Evolutionary conservation across 2,329 filamentous ascomycete genomes (phyloP), one percentile per base, ranked within the genome.

Genomic region (Drechslerella dactyloides): DNA sequence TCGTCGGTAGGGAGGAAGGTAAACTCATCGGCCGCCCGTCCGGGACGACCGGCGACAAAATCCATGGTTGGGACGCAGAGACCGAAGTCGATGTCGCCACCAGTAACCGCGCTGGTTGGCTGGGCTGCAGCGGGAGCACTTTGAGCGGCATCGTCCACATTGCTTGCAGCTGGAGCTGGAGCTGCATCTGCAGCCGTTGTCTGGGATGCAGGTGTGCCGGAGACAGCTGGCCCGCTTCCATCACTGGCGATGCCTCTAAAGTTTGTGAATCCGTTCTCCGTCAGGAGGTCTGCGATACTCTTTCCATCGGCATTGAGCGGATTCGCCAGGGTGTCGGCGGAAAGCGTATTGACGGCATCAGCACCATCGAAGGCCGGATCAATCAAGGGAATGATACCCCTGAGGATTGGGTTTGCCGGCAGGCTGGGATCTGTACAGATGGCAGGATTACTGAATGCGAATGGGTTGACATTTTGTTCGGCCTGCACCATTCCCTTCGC

Each of bases 381-480:
- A 73, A 90, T 84, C 15, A 88, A 82, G 24, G 88, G 87, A 2
- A 89, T 82, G 64, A 90, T 86, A 73, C 88, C 88, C 48, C 88
- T 83, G 33, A 90, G 85, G 62, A 82, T 82, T 23, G 80, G 79
- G 6, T 85, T 89, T 33, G 82, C 84, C 10, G 88, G 88, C 1
- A 90, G 84, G 24, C 82, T 80, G 1, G 86, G 80, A 74, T 90
- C 86, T 40, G 81, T 83, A 79, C 88, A 90, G 77, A 90, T 84
- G 73, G 83, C 85, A 17, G 87, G 35, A 86, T 82, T 76, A 81
- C 81, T 73, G 84, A 83, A 63, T 80, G 84, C 74, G 86, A 89
- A 57, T 86, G 86, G 81, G 35, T 90, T 90, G 81, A 89, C 89
- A 83, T 90, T 90, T 80, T 89, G 87, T 82, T 89, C 87, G 2